phyloP scores from a whole-genome alignment of 371 early-diverging fungal genomes.

The Amoeboaphelidium occidentale region DNA sequence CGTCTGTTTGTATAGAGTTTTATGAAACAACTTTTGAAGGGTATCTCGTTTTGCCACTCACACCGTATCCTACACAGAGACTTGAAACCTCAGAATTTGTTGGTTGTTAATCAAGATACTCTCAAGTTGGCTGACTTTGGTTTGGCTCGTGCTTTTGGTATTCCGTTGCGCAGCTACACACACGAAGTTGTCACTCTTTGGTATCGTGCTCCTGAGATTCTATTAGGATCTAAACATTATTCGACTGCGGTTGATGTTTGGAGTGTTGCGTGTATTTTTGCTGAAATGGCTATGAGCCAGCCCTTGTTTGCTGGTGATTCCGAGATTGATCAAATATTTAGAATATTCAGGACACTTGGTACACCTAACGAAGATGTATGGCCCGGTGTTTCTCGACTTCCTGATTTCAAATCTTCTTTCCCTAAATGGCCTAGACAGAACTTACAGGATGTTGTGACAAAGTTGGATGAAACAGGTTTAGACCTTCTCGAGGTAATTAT shows the following conservation, averaged over 20 bases:
- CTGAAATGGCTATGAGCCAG: conserved; percentile 61
- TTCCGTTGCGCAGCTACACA: conserved; percentile 74
- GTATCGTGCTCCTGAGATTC: conserved; percentile 94
- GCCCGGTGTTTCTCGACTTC: conserved; percentile 56
- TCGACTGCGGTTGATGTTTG: conserved; percentile 90
- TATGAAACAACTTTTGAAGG: conserved; percentile 58
- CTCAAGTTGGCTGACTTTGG: conserved; percentile 92
- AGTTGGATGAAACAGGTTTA: conserved; percentile 25
- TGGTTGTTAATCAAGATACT: conserved; percentile 65
- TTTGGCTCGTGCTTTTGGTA: conserved; percentile 62
- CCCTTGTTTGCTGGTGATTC: conserved; percentile 91
- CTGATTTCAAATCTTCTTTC: conserved; percentile 53
- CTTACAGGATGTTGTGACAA: conserved; percentile 18
- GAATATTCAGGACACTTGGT: conserved; percentile 73
- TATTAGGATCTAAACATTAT: conserved; percentile 73
- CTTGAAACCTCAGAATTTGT: conserved; percentile 63
- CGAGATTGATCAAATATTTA: conserved; percentile 90
- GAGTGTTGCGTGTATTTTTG: conserved; percentile 92
- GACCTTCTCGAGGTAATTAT: conserved; percentile 23
- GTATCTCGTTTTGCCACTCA: conserved; percentile 61
- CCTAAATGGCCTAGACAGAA: conserved; percentile 34
- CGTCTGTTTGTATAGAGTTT: conserved; percentile 39
- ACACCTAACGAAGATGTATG: conserved; percentile 77
- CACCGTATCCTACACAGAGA: conserved; percentile 76
- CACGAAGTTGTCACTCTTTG: conserved; percentile 94